Conservation (phyloP, 208 protist genomes). For the Acanthamoeba triangularis region DNA sequence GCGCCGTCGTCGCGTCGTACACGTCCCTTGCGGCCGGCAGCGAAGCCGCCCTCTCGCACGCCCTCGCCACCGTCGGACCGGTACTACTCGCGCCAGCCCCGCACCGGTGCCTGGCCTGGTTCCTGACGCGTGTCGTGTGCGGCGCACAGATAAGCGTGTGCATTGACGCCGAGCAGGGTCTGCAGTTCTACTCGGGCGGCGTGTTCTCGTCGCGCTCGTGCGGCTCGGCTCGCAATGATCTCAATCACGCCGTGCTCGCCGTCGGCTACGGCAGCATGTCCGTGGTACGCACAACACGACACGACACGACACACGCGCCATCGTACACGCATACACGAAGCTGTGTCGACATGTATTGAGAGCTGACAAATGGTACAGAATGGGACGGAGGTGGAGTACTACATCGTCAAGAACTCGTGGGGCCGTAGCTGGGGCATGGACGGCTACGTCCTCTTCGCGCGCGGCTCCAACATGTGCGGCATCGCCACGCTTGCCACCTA, state of each 20-base stretch:
- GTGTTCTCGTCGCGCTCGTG: constrained; percentile 88
- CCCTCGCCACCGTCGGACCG: not conserved
- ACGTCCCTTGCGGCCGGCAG: not conserved
- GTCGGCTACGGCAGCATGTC: constrained; percentile 88
- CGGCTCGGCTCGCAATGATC: constrained; percentile 59
- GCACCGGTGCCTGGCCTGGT: not conserved
- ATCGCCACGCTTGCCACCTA: constrained; percentile 54
- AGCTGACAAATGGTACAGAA: not conserved
- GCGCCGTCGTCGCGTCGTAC: not conserved
- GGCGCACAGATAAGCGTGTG: not conserved
- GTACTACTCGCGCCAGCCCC: not conserved
- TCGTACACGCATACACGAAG: not conserved
- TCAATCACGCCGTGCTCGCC: constrained; percentile 92
- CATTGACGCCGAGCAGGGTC: constrained; percentile 84
- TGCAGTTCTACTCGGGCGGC: constrained; percentile 88
- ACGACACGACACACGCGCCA: not conserved
- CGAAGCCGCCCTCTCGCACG: not conserved
- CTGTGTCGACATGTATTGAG: not conserved
- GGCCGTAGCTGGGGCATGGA: constrained; percentile 89
- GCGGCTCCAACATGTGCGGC: constrained; percentile 76
- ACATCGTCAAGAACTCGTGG: constrained; percentile 95
- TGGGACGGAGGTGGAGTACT: constrained; percentile 89
- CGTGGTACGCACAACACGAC: not conserved
- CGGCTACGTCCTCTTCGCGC: constrained; percentile 93
- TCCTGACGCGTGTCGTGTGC: not conserved